Conservation (phyloP, 768 basidiomycete species). For the Naganishia antarctica region DNA sequence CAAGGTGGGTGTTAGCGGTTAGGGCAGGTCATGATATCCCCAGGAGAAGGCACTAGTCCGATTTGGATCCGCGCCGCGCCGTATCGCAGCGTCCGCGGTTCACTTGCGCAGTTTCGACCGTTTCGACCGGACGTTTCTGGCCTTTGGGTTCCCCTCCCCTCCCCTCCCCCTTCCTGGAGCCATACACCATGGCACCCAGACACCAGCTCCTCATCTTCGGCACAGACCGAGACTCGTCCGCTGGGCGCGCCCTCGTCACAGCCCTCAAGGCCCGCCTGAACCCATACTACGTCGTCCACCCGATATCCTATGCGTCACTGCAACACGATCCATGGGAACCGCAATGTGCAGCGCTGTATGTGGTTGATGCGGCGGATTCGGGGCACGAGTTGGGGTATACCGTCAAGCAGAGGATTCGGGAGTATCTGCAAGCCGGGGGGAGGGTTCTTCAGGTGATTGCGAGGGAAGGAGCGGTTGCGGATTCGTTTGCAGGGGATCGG, state of each 20-base stretch:
- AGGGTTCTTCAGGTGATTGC: not conserved
- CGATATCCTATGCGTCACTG: not conserved
- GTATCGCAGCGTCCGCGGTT: too few species aligned
- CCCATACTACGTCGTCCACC: constrained; percentile 14
- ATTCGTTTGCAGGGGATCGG: too few species aligned
- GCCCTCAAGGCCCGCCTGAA: not conserved
- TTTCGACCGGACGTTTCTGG: too few species aligned
- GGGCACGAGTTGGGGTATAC: not conserved
- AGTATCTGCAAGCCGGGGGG: not conserved
- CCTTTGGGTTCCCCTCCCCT: too few species aligned
- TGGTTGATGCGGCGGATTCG: not conserved
- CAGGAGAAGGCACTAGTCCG: not conserved
- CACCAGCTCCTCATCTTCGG: constrained; percentile 5
- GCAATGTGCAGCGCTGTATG: constrained; percentile 3
- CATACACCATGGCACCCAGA: not conserved
- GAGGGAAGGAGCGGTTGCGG: not conserved
- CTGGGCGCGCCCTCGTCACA: not conserved
- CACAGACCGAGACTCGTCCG: not conserved
- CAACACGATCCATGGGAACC: constrained; percentile 8
- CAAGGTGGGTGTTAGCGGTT: too few species aligned
- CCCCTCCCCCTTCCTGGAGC: too few species aligned
- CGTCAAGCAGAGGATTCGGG: not conserved
- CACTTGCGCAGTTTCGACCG: too few species aligned
- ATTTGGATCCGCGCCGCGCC: not conserved
- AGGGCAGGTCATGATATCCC: too few species aligned